Percentiles rank a stretch among this genome's conserved stretches.
Evolutionary conservation across 75 land plant species (phyloP).

Genomic region (Cunninghamia lanceolata): DNA sequence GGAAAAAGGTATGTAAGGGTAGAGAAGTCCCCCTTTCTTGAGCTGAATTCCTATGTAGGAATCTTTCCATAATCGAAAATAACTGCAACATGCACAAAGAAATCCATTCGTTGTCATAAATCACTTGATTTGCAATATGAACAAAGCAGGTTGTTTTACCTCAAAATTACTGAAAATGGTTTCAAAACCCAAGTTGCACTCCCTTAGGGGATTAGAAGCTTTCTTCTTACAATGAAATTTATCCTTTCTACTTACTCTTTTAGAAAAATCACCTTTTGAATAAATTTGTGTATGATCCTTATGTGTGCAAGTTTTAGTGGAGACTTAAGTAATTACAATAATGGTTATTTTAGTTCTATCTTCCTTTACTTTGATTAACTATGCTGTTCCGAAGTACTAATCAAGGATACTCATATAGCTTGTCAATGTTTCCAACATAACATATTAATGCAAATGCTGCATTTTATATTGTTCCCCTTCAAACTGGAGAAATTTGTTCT

Average conservation of each 20-base stretch:
- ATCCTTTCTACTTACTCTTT: background rate
- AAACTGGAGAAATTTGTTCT: background rate
- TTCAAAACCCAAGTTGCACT: background rate
- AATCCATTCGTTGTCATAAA: background rate
- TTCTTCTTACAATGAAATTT: background rate
- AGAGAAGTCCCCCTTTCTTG: background rate
- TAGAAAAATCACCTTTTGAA: background rate
- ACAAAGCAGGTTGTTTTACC: background rate
- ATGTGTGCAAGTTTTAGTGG: background rate
- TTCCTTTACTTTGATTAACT: background rate
- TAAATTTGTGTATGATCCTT: background rate
- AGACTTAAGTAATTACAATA: background rate
- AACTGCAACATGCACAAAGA: background rate
- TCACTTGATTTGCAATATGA: background rate
- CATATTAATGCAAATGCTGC: background rate
- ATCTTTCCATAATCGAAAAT: no score
- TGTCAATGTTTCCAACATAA: background rate
- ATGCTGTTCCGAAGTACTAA: background rate
- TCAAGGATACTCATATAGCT: background rate
- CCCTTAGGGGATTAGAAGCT: background rate
- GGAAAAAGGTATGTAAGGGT: no score
- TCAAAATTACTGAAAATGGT: background rate
- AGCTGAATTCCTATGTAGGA: background rate
- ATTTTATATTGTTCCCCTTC: background rate
- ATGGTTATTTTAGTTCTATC: background rate